A percentile compares a stretch with the other conserved stretches of the same genome.
Conservation (phyloP, 345 rosid species). For the Rhodamnia rubescens region DNA sequence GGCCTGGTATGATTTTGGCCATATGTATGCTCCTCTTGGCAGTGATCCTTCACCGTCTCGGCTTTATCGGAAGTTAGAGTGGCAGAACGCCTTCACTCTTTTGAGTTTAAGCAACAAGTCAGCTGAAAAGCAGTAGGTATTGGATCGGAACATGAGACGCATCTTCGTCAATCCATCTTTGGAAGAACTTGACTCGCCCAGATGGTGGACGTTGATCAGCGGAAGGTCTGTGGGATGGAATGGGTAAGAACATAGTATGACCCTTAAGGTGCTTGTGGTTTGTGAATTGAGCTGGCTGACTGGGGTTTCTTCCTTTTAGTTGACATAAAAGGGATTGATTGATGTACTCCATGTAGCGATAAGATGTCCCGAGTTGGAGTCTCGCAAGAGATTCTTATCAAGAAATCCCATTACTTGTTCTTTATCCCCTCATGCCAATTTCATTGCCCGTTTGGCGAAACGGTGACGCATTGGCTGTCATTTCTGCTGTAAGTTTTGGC, state of each 20-base stretch:
- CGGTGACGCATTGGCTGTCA: neutral
- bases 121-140: neutral
- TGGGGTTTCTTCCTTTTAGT: neutral
- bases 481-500: neutral
- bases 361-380: neutral
- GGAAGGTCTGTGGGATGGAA: neutral
- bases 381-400: neutral
- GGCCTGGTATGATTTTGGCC: conserved; percentile 72
- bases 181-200: neutral
- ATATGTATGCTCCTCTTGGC: conserved; percentile 77
- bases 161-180: neutral
- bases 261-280: neutral
- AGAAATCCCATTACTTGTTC: neutral
- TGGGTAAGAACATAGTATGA: neutral
- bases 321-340: neutral
- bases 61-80: conserved; percentile 58
- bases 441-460: neutral
- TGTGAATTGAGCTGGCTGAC: neutral
- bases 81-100: neutral
- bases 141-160: neutral
- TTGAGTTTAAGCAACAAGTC: neutral
- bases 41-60: conserved; percentile 65
- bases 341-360: neutral
- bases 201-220: neutral
- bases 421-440: neutral